A percentile compares a stretch with the other conserved stretches of the same genome.
Conservation (phyloP, 2,329 filamentous ascomycete species). For the Diaporthe citriasiana region DNA sequence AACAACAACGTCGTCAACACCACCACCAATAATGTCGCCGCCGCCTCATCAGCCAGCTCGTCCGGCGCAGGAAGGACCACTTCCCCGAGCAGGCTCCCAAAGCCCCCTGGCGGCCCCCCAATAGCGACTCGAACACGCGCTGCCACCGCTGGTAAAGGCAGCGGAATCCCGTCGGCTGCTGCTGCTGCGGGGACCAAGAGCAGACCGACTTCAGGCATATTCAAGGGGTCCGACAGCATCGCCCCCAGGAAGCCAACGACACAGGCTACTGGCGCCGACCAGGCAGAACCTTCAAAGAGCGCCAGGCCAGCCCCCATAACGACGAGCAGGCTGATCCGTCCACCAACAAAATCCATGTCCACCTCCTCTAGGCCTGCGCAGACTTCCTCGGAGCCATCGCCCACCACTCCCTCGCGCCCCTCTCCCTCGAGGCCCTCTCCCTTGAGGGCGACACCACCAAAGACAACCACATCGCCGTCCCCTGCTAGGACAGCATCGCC, state of each 20-base stretch:
- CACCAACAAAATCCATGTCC: slow-evolving; percentile 41
- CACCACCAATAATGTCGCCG: slow-evolving; percentile 12
- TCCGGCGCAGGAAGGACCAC: slow-evolving; percentile 44
- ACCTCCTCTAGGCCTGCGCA: slow-evolving; percentile 41
- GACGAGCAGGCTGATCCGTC: slow-evolving; percentile 42
- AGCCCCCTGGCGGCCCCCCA: slow-evolving; percentile 57
- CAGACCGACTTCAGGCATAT: slow-evolving; percentile 45
- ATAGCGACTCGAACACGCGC: slow-evolving; percentile 45
- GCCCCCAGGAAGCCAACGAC: slow-evolving; percentile 46
- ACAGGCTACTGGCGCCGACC: slow-evolving; percentile 36
- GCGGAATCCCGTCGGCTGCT: not conserved
- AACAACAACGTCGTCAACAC: slow-evolving; percentile 20
- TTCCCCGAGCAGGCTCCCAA: slow-evolving; percentile 66
- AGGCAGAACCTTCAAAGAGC: slow-evolving; percentile 13
- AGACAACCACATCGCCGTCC: slow-evolving; percentile 40
- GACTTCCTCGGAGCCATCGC: slow-evolving; percentile 41
- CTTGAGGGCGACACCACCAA: slow-evolving; percentile 47
- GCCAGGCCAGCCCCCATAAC: slow-evolving; percentile 42
- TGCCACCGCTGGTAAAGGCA: slow-evolving; percentile 16
- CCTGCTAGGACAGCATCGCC: slow-evolving; percentile 28
- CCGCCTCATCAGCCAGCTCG: slow-evolving; percentile 9
- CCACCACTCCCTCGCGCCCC: slow-evolving; percentile 44
- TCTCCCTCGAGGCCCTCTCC: slow-evolving; percentile 51
- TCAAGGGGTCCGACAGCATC: slow-evolving; percentile 42
- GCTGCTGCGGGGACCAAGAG: slow-evolving; percentile 34